A percentile compares a stretch with the other conserved stretches of the same genome.
Evolutionary conservation across 768 basidiomycete genomes (phyloP).

Genomic region (Boletus patriciae): DNA sequence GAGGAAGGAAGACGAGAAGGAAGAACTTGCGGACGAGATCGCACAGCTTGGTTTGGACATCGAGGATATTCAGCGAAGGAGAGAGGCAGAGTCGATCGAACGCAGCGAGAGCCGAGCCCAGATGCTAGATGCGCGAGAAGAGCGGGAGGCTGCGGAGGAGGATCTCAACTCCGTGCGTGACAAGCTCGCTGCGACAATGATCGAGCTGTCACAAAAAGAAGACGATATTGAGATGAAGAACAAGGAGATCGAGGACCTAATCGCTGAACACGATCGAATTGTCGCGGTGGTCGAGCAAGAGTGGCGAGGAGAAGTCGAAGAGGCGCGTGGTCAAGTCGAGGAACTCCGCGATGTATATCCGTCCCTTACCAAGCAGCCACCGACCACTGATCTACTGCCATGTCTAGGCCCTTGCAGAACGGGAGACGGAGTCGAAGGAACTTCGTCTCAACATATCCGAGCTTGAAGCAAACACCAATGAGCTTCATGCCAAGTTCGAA

Average conservation of each 20-base stretch:
- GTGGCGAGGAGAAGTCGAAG: constrained; percentile 87
- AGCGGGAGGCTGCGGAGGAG: constrained; percentile 77
- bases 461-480: constrained; percentile 68
- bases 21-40: constrained; percentile 65
- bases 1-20: constrained; percentile 68
- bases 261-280: constrained; percentile 70
- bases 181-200: constrained; percentile 74
- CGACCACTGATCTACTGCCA: background rate
- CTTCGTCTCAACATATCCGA: constrained; percentile 73
- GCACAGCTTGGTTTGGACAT: constrained; percentile 63
- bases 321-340: constrained; percentile 73
- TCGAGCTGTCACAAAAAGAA: constrained; percentile 83
- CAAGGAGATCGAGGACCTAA: constrained; percentile 74
- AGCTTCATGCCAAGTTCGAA: constrained; percentile 73
- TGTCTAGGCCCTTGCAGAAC: constrained; percentile 67
- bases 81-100: constrained; percentile 64
- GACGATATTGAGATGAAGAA: constrained; percentile 82
- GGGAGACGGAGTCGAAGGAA: constrained; percentile 76
- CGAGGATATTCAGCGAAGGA: constrained; percentile 61
- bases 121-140: constrained; percentile 69
- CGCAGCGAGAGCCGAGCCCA: constrained; percentile 73
- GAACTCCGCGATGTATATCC: constrained; percentile 69
- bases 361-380: background rate
- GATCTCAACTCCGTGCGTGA: constrained; percentile 72
- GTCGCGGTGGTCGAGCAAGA: constrained; percentile 76